Base-by-base conservation (phyloP, 345 rosid species). In the Trapa incisa region DNA sequence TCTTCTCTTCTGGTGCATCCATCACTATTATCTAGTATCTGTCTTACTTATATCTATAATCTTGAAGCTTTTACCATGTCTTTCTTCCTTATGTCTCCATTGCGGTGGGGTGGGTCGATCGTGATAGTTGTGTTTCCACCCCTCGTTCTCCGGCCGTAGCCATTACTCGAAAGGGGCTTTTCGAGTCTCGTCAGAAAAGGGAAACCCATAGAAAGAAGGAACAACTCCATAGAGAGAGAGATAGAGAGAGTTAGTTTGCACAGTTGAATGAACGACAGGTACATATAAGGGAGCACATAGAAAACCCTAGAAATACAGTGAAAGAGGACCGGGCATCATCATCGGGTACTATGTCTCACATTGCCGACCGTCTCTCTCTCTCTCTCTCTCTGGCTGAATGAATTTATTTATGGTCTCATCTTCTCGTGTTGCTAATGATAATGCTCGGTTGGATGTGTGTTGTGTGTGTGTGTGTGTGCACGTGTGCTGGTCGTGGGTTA, bases 61-160 rank as follows among this genome's bases (percentile, higher is more conserved):
- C 56, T 50, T 50, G 56, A 15, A 3, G 14, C 17, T 50, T 50
- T 15, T 50, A 10, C 35, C 12, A 32, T 16, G 0, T 58, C 32
- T 33, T 58, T 58, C 29, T 22, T 58, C 16, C 43, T 41, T 41
- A 58, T 58, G 37, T 58, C 37, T 33, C 63, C 63, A 16, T 32
- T 58, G 63, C 32, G 37, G 29, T 22, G 29, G 29, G 29, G 29
- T 22, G 29, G 29, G 37, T 58, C 63, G 63, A 14, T 32, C 12
- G 35, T 35, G 35, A 58, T 58, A 58, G 35, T 58, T 58, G 60
- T 33, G 37, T n/a, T 36, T 36, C 33, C 52, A 12, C 39, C 33
- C 22, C 22, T 32, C 29, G 0, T 22, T 22, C 54, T 36, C 52
- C 64, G 65, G 69, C 70, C 75, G 75, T 71, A 66, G 71, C 41